Conservation (phyloP, 108 stramenopile species). For the Cyclotella choctawhatcheeana region DNA sequence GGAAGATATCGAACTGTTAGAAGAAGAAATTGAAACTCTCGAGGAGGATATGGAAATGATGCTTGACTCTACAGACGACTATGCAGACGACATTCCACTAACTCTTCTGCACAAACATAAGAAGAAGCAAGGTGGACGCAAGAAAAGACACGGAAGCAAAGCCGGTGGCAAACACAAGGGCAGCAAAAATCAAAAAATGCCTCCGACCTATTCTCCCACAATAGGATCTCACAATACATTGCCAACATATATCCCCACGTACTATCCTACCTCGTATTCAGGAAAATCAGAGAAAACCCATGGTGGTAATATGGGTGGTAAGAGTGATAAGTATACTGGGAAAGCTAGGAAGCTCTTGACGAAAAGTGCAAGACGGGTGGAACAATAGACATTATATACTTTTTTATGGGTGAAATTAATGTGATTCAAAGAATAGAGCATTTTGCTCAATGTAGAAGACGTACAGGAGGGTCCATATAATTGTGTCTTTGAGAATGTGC, state of each 20-base stretch:
- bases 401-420: neutral
- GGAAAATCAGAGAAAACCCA: neutral
- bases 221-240: neutral
- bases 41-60: neutral
- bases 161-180: neutral
- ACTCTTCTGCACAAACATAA: neutral
- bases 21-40: neutral
- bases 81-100: too few species aligned
- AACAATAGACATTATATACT: neutral
- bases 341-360: neutral
- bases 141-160: neutral
- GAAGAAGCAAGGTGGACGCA: neutral
- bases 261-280: constrained; percentile 7
- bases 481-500: too few species aligned
- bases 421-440: neutral
- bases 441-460: neutral
- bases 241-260: constrained; percentile 14
- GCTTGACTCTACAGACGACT: neutral
- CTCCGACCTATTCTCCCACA: neutral
- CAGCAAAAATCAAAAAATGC: neutral
- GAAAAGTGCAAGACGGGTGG: neutral
- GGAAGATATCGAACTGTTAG: too few species aligned
- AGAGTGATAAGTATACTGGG: neutral
- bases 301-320: neutral
- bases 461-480: too few species aligned